Conservation (phyloP, 2,329 filamentous ascomycete genomes). For the Chaetomium sp. region DNA sequence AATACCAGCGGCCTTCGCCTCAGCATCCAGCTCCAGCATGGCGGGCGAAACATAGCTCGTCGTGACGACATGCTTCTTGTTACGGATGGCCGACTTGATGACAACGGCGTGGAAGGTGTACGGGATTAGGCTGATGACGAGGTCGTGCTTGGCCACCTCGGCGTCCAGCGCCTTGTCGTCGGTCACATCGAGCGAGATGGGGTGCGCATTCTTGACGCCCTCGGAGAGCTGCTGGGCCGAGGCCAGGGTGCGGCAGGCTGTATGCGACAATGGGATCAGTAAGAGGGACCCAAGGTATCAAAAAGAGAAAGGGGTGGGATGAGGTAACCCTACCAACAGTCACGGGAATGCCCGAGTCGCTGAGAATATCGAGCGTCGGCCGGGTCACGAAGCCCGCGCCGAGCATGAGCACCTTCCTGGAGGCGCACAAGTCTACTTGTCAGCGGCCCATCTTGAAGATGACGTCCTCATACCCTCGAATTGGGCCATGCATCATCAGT, state of each 20-base stretch:
- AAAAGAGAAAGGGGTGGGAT: background rate
- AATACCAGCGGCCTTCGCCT: conserved; percentile 83
- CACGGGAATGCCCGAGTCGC: conserved; percentile 53
- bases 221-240: conserved; percentile 67
- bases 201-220: conserved; percentile 63
- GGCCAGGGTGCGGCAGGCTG: conserved; percentile 47
- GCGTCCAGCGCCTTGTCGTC: conserved; percentile 71
- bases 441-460: background rate
- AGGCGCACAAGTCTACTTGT: conserved; percentile 6
- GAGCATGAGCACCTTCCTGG: conserved; percentile 38
- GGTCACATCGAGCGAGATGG: conserved; percentile 80
- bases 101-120: conserved; percentile 85
- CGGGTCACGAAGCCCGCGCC: conserved; percentile 54
- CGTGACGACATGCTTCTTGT: conserved; percentile 95
- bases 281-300: background rate
- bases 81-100: conserved; percentile 86
- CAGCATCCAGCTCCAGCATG: conserved; percentile 80
- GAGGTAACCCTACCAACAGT: conserved; percentile 50
- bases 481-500: too few relatives aligned
- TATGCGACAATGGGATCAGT: background rate
- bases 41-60: conserved; percentile 89
- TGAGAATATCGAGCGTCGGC: conserved; percentile 59
- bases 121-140: conserved; percentile 78
- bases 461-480: background rate
- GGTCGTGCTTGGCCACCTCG: conserved; percentile 70